Percentiles rank a stretch among this genome's conserved stretches.
Evolutionary conservation across 2,329 filamentous ascomycete genomes (phyloP).

Genomic region (Falciphora oryzae): DNA sequence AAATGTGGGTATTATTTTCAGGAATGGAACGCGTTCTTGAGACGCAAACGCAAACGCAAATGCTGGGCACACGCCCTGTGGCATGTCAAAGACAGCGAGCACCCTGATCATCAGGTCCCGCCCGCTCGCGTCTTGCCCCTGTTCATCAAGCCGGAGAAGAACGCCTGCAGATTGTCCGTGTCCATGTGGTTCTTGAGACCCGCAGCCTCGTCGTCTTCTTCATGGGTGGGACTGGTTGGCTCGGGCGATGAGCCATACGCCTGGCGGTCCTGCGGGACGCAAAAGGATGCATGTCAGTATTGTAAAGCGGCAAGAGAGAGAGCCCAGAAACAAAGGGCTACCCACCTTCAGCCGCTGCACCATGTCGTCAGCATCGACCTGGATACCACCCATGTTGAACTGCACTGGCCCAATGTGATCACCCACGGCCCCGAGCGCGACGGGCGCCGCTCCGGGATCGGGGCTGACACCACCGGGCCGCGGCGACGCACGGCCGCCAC

Average conservation of each 20-base stretch:
- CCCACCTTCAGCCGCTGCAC: slow-evolving; percentile 75
- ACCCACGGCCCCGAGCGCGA: slow-evolving; percentile 39
- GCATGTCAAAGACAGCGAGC: background rate
- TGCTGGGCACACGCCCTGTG: background rate
- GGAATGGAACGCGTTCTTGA: background rate
- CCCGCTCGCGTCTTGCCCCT: slow-evolving; percentile 28
- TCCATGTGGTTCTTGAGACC: slow-evolving; percentile 29
- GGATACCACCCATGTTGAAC: slow-evolving; percentile 97
- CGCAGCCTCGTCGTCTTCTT: slow-evolving; percentile 27
- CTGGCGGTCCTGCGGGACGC: slow-evolving; percentile 46
- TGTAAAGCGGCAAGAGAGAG: background rate
- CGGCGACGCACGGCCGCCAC: slow-evolving; percentile 25
- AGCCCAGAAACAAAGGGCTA: background rate
- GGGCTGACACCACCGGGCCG: slow-evolving; percentile 30
- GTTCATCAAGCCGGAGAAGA: slow-evolving; percentile 56
- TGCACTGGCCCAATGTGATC: slow-evolving; percentile 92
- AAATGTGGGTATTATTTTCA: background rate
- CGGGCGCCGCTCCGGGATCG: slow-evolving; percentile 24
- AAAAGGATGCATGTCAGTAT: background rate
- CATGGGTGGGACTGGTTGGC: slow-evolving; percentile 30
- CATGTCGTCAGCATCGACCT: slow-evolving; percentile 93
- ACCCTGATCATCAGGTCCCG: background rate
- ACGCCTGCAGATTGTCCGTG: slow-evolving; percentile 52
- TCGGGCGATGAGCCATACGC: slow-evolving; percentile 43
- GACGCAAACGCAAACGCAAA: background rate